These are phyloP conservation scores for Tanacetum coccineum DNA, from an alignment of 129 eudicot genomes.

Conservation along the genomic window DNA sequence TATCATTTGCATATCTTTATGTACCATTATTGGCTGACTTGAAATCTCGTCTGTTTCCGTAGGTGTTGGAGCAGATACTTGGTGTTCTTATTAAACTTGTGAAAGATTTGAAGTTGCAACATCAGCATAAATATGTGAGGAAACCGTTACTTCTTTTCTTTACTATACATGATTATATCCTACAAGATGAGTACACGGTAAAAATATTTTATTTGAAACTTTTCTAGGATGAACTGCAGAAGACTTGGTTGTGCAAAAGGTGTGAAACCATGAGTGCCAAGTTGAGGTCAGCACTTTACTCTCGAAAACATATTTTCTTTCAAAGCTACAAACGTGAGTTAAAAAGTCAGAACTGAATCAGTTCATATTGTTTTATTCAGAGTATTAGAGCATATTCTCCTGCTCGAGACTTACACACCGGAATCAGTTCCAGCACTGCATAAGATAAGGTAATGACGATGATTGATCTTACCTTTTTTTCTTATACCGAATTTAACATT, in stretches of 20 bases:
- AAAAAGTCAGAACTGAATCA: too few species aligned
- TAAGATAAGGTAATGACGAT: constrained; percentile 61
- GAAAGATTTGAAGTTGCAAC: constrained; percentile 87
- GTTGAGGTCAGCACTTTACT: constrained; percentile 54
- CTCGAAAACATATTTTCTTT: neutral
- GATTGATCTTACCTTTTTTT: neutral
- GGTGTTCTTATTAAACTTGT: constrained; percentile 97
- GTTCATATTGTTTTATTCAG: constrained; percentile 31
- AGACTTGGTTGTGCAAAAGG: constrained; percentile 93
- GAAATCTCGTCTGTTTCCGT: constrained; percentile 15
- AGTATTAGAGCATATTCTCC: constrained; percentile 92
- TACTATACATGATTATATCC: neutral
- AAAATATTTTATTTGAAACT: constrained; percentile 6
- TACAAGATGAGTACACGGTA: neutral
- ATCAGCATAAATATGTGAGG: constrained; percentile 95
- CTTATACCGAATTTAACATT: neutral
- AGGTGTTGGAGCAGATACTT: constrained; percentile 98
- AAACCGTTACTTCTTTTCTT: neutral
- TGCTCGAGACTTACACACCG: constrained; percentile 81
- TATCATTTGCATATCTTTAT: neutral
- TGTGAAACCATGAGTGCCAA: constrained; percentile 98
- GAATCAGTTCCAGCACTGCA: constrained; percentile 96
- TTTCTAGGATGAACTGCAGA: constrained; percentile 81
- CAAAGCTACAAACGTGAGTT: too few species aligned
- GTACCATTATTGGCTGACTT: constrained; percentile 6